Conservation (phyloP, 805 yeast genomes). For the Myxozyma sirexii region DNA sequence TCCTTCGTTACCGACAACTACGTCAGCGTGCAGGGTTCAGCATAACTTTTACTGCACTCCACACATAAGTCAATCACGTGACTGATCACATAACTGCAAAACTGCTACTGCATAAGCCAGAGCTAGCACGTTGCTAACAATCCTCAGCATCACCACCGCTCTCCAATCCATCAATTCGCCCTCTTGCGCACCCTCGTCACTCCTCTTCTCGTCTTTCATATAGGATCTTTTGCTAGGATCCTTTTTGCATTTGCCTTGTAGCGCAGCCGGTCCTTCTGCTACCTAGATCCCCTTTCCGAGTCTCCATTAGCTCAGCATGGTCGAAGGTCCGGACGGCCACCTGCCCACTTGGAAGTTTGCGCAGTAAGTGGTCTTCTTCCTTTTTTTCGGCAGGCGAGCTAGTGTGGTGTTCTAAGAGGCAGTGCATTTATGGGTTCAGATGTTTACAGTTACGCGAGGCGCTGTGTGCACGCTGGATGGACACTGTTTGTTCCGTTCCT, state of each 20-base stretch:
- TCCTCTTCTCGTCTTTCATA: background rate
- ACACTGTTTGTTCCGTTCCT: background rate
- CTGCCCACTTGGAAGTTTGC: conserved; percentile 39
- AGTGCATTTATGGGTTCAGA: background rate
- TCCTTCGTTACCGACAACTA: background rate
- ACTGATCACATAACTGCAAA: background rate
- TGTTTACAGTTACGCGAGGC: background rate
- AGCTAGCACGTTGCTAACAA: conserved; percentile 14
- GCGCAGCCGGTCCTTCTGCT: conserved; percentile 5
- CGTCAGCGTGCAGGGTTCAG: background rate
- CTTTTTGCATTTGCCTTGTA: background rate
- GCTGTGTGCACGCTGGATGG: background rate
- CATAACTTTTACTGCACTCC: background rate
- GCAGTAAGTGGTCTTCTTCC: conserved; percentile 32
- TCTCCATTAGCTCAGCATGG: conserved; percentile 19
- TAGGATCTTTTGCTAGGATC: background rate
- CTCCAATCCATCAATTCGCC: background rate
- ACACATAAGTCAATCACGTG: conserved; percentile 1
- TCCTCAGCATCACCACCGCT: conserved; percentile 10
- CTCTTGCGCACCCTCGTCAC: background rate
- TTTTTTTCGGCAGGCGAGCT: background rate
- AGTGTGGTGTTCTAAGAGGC: background rate
- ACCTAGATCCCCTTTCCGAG: conserved; percentile 7
- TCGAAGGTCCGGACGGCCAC: conserved; percentile 33
- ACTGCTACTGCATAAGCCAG: background rate